A percentile compares a stretch with the other conserved stretches of the same genome.
These are phyloP conservation scores for Talaromyces borbonicus DNA, from an alignment of 495 filamentous ascomycete species.

Conservation along the genomic window DNA sequence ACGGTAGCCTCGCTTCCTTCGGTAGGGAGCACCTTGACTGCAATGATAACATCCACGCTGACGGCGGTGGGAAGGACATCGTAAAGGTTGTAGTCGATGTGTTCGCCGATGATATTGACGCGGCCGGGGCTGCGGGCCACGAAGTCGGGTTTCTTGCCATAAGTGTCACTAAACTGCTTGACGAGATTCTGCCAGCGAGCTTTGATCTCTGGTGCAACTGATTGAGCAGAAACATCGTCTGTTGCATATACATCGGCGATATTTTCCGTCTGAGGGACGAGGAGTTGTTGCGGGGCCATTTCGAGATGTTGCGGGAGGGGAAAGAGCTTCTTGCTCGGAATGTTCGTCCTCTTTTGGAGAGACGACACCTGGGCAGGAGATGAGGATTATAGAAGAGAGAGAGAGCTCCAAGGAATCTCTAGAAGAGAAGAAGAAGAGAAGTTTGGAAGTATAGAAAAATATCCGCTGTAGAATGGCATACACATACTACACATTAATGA, in stretches of 20 bases:
- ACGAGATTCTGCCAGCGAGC: conserved; percentile 64
- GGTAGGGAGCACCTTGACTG: conserved; percentile 54
- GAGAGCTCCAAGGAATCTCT: too few relatives aligned
- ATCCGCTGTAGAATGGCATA: too few relatives aligned
- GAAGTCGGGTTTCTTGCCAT: conserved; percentile 64
- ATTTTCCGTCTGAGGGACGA: conserved; percentile 39
- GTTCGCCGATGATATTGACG: conserved; percentile 98
- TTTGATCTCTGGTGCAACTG: conserved; percentile 28
- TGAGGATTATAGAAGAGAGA: too few relatives aligned
- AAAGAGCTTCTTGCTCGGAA: conserved; percentile 5
- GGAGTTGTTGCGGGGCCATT: conserved; percentile 36
- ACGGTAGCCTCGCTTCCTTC: conserved; percentile 35
- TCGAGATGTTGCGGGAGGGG: conserved; percentile 21
- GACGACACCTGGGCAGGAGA: not conserved
- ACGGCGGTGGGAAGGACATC: conserved; percentile 93
- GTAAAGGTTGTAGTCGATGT: conserved; percentile 98
- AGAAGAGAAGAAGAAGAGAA: too few relatives aligned
- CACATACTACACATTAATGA: too few relatives aligned
- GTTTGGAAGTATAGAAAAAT: too few relatives aligned
- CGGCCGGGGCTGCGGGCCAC: conserved; percentile 84
- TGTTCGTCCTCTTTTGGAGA: conserved; percentile 12
- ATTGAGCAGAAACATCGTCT: conserved; percentile 29
- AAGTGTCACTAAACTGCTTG: conserved; percentile 60
- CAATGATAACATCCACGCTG: conserved; percentile 79
- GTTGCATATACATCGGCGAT: conserved; percentile 42